A percentile compares a stretch with the other conserved stretches of the same genome.
phyloP scores from a whole-genome alignment of 2,329 filamentous ascomycete genomes.

The Diplodia scrobiculata region DNA sequence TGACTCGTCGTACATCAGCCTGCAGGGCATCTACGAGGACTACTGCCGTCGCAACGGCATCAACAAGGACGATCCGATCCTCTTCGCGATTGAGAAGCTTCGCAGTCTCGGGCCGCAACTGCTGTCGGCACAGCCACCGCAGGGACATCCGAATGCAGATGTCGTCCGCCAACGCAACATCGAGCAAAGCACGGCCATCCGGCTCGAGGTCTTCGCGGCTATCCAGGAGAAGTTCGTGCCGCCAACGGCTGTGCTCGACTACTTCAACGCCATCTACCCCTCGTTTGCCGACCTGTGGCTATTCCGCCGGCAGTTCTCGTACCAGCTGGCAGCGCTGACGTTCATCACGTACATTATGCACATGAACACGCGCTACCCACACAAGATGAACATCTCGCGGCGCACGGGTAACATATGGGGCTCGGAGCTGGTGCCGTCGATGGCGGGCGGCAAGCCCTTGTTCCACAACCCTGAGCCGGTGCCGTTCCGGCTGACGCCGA shows the following conservation, averaged over 20 bases:
- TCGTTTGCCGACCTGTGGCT: conserved; percentile 96
- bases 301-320: conserved; percentile 94
- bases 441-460: conserved; percentile 79
- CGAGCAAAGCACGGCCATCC: conserved; percentile 71
- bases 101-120: conserved; percentile 59
- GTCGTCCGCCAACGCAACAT: conserved; percentile 58
- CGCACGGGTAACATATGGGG: conserved; percentile 93
- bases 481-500: conserved; percentile 94
- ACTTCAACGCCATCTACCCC: conserved; percentile 85
- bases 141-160: conserved; percentile 26
- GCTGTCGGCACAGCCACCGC: conserved; percentile 35
- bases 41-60: conserved; percentile 85
- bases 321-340: conserved; percentile 89
- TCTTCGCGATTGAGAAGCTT: conserved; percentile 95
- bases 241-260: conserved; percentile 77
- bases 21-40: conserved; percentile 95
- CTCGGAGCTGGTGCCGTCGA: conserved; percentile 86
- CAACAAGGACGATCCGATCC: conserved; percentile 90
- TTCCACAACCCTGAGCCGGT: conserved; percentile 96
- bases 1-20: conserved; percentile 87
- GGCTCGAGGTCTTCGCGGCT: conserved; percentile 88
- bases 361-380: conserved; percentile 93
- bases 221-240: conserved; percentile 95
- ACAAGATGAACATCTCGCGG: conserved; percentile 90
- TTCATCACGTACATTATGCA: conserved; percentile 99